A percentile compares a stretch with the other conserved stretches of the same genome.
Conservation (phyloP, 768 basidiomycete genomes). For the Mycena chlorophos region DNA sequence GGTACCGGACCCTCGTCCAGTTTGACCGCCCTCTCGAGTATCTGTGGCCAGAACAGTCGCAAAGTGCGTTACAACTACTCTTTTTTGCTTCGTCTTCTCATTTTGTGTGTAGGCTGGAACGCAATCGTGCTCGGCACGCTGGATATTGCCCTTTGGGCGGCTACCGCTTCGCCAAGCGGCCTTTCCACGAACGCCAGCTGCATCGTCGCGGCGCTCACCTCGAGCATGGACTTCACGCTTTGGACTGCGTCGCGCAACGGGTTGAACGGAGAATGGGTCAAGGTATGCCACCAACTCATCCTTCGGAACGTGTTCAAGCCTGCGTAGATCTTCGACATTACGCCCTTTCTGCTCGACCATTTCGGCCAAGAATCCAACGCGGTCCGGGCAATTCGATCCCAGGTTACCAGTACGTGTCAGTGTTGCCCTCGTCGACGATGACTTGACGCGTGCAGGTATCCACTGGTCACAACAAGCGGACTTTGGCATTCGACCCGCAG, state of each 20-base stretch:
- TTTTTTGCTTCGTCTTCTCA: neutral
- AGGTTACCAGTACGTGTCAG: slow-evolving; percentile 52
- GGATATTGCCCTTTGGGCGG: slow-evolving; percentile 58
- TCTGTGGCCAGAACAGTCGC: slow-evolving; percentile 51
- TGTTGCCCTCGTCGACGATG: neutral
- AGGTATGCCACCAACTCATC: slow-evolving; percentile 38
- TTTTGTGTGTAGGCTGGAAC: slow-evolving; percentile 57
- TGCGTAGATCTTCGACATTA: slow-evolving; percentile 55
- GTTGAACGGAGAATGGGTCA: slow-evolving; percentile 72
- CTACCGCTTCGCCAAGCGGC: slow-evolving; percentile 69
- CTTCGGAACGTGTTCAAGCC: neutral
- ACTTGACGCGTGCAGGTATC: slow-evolving; percentile 48
- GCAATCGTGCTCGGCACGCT: slow-evolving; percentile 70
- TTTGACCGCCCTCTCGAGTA: slow-evolving; percentile 44
- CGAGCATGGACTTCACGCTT: slow-evolving; percentile 73
- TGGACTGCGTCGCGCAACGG: slow-evolving; percentile 69
- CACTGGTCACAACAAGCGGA: slow-evolving; percentile 67
- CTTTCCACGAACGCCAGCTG: slow-evolving; percentile 65
- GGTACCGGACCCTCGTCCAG: slow-evolving; percentile 77
- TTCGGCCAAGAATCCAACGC: slow-evolving; percentile 25
- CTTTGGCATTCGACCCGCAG: slow-evolving; percentile 53
- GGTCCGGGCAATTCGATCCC: slow-evolving; percentile 47
- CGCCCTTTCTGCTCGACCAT: slow-evolving; percentile 45
- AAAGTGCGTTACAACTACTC: slow-evolving; percentile 35
- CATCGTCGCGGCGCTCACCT: slow-evolving; percentile 64